These are phyloP conservation scores for Astrocystis sublimbata DNA, from an alignment of 495 filamentous ascomycete genomes.

Conservation along the genomic window DNA sequence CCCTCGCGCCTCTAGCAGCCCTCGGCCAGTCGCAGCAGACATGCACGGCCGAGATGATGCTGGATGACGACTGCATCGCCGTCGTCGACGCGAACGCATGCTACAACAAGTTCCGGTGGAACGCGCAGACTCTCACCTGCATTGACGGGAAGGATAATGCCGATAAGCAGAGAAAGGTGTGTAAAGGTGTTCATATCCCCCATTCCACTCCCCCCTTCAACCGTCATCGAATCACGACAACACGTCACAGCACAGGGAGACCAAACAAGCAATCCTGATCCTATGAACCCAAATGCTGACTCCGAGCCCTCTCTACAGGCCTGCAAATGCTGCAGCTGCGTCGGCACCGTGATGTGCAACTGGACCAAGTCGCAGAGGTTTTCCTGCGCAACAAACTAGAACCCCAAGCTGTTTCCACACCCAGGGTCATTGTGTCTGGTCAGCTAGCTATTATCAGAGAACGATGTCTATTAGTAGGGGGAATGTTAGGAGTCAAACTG, in stretches of 20 bases:
- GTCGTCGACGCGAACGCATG: constrained; percentile 47
- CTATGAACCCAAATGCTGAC: no score
- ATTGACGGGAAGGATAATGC: constrained; percentile 41
- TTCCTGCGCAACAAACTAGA: constrained; percentile 13
- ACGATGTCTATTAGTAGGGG: no score
- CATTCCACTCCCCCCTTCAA: neutral
- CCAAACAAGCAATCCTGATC: no score
- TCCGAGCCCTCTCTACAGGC: constrained; percentile 24
- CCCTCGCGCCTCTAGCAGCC: constrained; percentile 23
- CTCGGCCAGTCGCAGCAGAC: constrained; percentile 32
- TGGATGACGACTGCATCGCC: constrained; percentile 42
- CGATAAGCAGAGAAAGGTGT: constrained; percentile 36
- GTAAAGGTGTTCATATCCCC: neutral
- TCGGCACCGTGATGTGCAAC: constrained; percentile 38
- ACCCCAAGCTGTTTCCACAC: no score
- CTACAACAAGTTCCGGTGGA: constrained; percentile 46
- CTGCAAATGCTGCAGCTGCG: constrained; percentile 42
- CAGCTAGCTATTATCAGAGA: no score
- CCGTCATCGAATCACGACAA: neutral
- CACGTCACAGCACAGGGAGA: no score
- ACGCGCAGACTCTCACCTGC: constrained; percentile 40
- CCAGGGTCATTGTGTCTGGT: no score
- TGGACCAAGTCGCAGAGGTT: constrained; percentile 33
- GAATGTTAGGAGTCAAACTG: no score
- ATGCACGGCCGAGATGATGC: constrained; percentile 37